A percentile compares a stretch with the other conserved stretches of the same genome.
These are phyloP conservation scores for Gamarada debralockiae DNA, from an alignment of 495 filamentous ascomycete genomes.

Conservation along the genomic window DNA sequence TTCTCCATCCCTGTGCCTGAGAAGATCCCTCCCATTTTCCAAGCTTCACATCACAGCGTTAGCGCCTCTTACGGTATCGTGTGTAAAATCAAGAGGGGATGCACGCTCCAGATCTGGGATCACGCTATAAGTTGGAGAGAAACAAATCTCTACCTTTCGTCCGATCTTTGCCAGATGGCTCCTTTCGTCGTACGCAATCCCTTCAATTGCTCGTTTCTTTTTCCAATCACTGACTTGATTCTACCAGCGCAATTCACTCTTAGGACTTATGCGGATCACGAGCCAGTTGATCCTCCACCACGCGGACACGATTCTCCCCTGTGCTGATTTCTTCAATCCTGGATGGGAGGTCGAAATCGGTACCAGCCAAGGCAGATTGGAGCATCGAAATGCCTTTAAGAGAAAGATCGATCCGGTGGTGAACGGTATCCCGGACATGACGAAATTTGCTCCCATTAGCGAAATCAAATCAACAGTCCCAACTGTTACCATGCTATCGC, in stretches of 20 bases:
- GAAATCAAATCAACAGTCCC: constrained; percentile 53
- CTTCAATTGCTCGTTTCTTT: too few species aligned
- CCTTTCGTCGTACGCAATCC: too few species aligned
- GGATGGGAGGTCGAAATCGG: constrained; percentile 66
- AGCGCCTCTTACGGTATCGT: constrained; percentile 62
- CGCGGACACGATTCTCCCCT: constrained; percentile 61
- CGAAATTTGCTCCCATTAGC: constrained; percentile 56
- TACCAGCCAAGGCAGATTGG: constrained; percentile 51
- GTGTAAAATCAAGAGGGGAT: constrained; percentile 58
- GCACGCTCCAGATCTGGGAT: constrained; percentile 64
- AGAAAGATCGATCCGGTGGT: constrained; percentile 66
- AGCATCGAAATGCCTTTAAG: constrained; percentile 55
- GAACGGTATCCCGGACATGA: constrained; percentile 65
- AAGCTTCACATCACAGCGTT: constrained; percentile 63
- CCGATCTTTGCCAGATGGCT: constrained; percentile 54
- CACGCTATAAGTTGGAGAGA: constrained; percentile 66
- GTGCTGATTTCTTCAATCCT: constrained; percentile 64
- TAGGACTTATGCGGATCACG: too few species aligned
- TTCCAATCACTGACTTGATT: too few species aligned
- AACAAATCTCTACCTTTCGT: constrained; percentile 58
- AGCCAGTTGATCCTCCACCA: constrained; percentile 62
- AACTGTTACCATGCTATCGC: constrained; percentile 63
- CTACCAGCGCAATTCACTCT: too few species aligned
- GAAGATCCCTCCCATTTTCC: constrained; percentile 60
- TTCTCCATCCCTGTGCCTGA: constrained; percentile 64